These are phyloP conservation scores for Platanthera zijinensis DNA, from an alignment of 106 monocot genomes.

Conservation along the genomic window DNA sequence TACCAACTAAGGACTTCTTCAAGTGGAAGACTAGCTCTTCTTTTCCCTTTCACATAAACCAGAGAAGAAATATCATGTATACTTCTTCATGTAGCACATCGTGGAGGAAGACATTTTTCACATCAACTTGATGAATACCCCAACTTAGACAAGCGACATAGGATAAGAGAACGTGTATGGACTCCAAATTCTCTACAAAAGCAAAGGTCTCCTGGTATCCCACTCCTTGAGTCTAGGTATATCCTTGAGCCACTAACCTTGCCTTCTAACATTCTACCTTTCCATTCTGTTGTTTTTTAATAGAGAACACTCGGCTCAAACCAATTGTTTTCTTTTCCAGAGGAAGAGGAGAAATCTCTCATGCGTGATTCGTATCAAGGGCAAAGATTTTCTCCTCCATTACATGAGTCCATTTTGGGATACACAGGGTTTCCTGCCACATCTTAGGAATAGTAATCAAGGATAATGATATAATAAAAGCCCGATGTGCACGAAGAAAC, in stretches of 20 bases:
- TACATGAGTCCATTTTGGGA: too few species aligned
- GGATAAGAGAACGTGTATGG: neutral
- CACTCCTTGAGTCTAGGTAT: neutral
- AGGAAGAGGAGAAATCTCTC: neutral
- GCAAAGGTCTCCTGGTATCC: neutral
- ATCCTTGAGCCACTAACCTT: neutral
- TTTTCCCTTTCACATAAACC: neutral
- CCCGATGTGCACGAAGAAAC: too few species aligned
- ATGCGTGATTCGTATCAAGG: too few species aligned
- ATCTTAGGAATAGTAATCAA: too few species aligned
- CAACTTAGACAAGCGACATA: neutral
- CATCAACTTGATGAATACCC: neutral
- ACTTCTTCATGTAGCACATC: neutral
- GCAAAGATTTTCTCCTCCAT: too few species aligned
- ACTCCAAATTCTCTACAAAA: neutral
- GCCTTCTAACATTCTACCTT: neutral
- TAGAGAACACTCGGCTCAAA: neutral
- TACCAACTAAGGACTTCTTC: neutral
- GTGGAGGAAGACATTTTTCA: neutral
- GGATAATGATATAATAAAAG: too few species aligned
- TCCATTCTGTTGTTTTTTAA: neutral
- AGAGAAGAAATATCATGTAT: neutral
- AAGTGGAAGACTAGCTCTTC: too few species aligned
- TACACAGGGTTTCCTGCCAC: too few species aligned
- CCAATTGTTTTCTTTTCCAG: neutral